These are phyloP conservation scores for Cutaneotrichosporon cavernicola DNA, from an alignment of 1,284 basidiomycete species.

Conservation along the genomic window DNA sequence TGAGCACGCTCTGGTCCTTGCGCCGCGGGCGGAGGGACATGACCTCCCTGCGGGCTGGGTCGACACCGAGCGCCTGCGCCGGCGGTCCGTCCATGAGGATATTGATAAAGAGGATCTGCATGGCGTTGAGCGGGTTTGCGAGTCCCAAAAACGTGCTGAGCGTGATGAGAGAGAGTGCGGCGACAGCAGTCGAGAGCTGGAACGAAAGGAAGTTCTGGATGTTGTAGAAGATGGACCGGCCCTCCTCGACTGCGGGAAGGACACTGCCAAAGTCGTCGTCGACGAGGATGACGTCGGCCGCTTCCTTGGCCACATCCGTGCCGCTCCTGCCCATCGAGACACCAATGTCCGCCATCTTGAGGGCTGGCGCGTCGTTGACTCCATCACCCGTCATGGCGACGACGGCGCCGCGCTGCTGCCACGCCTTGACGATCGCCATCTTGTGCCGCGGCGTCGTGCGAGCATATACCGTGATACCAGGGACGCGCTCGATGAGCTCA, in stretches of 20 bases:
- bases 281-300: conserved; percentile 93
- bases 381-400: conserved; percentile 99
- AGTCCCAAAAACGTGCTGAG: conserved; percentile 85
- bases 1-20: conserved; percentile 87
- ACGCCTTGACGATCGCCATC: conserved; percentile 93
- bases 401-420: conserved; percentile 80
- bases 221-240: conserved; percentile 97
- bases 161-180: conserved; percentile 90
- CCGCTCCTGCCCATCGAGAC: conserved; percentile 96
- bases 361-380: conserved; percentile 94
- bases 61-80: conserved; percentile 92
- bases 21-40: conserved; percentile 85
- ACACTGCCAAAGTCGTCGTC: conserved; percentile 97
- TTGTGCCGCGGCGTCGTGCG: conserved; percentile 94
- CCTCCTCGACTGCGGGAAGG: conserved; percentile 91
- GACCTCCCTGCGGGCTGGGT: conserved; percentile 86
- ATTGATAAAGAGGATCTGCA: conserved; percentile 99
- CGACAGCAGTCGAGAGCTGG: conserved; percentile 94
- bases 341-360: conserved; percentile 98
- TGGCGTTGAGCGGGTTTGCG: conserved; percentile 90
- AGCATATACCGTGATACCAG: conserved; percentile 80
- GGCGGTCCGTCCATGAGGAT: conserved; percentile 99
- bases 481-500: conserved; percentile 81
- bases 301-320: conserved; percentile 97
- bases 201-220: conserved; percentile 98